Percentiles rank a stretch among this genome's conserved stretches.
Conservation (phyloP, 2,329 filamentous ascomycete genomes). For the Claviceps paspali region DNA sequence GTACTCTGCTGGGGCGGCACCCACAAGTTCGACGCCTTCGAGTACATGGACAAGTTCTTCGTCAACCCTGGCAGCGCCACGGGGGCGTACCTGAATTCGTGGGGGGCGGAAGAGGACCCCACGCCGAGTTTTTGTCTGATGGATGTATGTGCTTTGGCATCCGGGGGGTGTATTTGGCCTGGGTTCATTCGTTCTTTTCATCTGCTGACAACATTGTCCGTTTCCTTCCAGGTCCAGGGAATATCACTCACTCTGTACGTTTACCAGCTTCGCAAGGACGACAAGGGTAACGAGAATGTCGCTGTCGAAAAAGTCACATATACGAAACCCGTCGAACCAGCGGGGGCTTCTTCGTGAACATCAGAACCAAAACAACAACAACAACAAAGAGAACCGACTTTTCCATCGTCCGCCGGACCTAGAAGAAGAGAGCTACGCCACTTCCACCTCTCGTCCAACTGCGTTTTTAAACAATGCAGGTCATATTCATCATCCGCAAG, state of each 20-base stretch:
- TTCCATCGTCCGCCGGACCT: no score
- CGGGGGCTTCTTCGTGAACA: slow-evolving; percentile 32
- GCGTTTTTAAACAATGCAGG: slow-evolving; percentile 8
- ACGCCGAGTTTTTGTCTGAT: slow-evolving; percentile 91
- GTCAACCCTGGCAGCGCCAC: slow-evolving; percentile 55
- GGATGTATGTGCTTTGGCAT: slow-evolving; percentile 57
- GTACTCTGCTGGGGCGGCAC: slow-evolving; percentile 55
- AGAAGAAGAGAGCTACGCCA: not conserved
- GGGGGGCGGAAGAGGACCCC: slow-evolving; percentile 52
- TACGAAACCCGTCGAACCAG: slow-evolving; percentile 55
- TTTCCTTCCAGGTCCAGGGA: slow-evolving; percentile 61
- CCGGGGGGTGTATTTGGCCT: no score
- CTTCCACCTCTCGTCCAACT: no score
- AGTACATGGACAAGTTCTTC: slow-evolving; percentile 63
- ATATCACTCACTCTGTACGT: slow-evolving; percentile 93
- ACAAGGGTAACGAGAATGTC: slow-evolving; percentile 62
- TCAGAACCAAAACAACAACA: not conserved
- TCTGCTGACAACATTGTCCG: not conserved
- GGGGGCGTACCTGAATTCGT: slow-evolving; percentile 44
- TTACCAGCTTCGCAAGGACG: slow-evolving; percentile 69
- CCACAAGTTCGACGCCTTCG: slow-evolving; percentile 54
- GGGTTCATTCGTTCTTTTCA: not conserved
- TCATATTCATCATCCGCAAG: slow-evolving; percentile 7
- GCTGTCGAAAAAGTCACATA: slow-evolving; percentile 78
- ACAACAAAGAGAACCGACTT: no score